Base-by-base conservation (phyloP, 192 early-diverging fungal species). In the Spizellomyces punctatus region DNA sequence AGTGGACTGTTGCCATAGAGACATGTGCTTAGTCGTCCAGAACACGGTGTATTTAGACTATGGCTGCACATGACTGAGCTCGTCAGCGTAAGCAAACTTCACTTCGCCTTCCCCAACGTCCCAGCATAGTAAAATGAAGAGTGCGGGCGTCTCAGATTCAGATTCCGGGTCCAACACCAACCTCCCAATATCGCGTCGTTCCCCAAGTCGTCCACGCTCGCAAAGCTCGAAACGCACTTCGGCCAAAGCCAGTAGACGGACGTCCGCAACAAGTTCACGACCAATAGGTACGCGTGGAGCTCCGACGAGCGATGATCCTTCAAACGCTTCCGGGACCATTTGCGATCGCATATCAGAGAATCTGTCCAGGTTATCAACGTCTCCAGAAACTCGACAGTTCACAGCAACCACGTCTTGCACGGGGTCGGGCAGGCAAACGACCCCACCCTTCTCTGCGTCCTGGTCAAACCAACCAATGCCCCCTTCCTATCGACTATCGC, bases 141-240 rank as follows among this genome's bases (percentile, higher is more conserved):
- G 68, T 46, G 68, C 68, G 46, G 68, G 68, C 9, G 58, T 70
- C 10, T 70, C 68, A 7, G 68, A 70, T 46, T 70, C 68, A 10
- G 68, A 70, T 21, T 70, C 68, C 10, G 68, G 68, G 8, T 68
- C 66, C 55, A 68, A 68, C 58, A 46, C 41, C 68, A 70, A 70
- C 10, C 58, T 60, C 8, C 68, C 68, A n/a, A 45, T 70, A 7
- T 59, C 55, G 21, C 42, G 58, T 10, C 41, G 68, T 17, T 70
- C 68, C 12, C 68, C 68, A 21, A 48, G n/a, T 57, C 57, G 68
- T 46, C 46, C 36, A 46, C 68, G 16, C 57, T n/a, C 68, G 21
- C 55, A 70, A 46, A 48, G 5, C 48, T 7, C 68, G 55, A 12
- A 48, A 46, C 9, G 68, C 55, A 45, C 43, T 46, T 41, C 57